Evolutionary conservation across 2,329 filamentous ascomycete genomes (phyloP).

Genomic region (Microthyrium microscopicum): DNA sequence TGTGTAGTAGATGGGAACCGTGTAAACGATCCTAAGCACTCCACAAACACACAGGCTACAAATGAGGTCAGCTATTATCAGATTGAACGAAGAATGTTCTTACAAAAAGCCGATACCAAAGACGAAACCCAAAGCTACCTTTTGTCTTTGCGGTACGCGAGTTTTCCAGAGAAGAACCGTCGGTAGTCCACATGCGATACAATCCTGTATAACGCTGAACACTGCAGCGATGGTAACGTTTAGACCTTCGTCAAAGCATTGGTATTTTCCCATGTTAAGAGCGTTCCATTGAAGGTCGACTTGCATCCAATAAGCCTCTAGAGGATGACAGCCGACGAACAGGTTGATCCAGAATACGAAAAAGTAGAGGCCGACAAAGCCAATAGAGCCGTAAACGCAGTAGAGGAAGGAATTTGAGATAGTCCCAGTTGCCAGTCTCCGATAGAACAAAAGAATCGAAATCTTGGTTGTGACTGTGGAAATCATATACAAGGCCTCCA

Average conservation of each 20-base stretch:
- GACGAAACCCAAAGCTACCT: constrained; percentile 8
- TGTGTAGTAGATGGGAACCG: constrained; percentile 1
- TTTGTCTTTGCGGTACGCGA: constrained; percentile 10
- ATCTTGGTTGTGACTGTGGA: constrained; percentile 11
- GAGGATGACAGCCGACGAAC: constrained; percentile 10
- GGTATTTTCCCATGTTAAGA: constrained; percentile 8
- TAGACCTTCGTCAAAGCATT: constrained; percentile 10
- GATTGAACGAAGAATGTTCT: no score
- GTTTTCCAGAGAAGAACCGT: constrained; percentile 10
- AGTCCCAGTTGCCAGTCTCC: constrained; percentile 9
- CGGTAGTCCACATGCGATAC: constrained; percentile 11
- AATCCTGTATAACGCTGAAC: constrained; percentile 10
- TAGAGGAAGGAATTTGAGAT: constrained; percentile 3
- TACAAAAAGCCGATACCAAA: constrained; percentile 6
- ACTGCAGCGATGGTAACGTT: constrained; percentile 9
- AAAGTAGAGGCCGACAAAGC: constrained; percentile 9
- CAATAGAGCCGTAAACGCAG: constrained; percentile 5
- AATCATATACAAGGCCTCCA: constrained; percentile 12
- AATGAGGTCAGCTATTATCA: no score
- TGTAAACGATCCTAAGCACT: background rate
- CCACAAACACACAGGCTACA: constrained; percentile 6
- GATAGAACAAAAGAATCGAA: constrained; percentile 12
- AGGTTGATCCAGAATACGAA: constrained; percentile 9
- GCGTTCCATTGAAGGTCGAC: constrained; percentile 9
- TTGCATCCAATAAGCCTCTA: constrained; percentile 12